These are phyloP conservation scores for Datisca glomerata DNA, from an alignment of 306 rosid genomes.

Conservation along the genomic window DNA sequence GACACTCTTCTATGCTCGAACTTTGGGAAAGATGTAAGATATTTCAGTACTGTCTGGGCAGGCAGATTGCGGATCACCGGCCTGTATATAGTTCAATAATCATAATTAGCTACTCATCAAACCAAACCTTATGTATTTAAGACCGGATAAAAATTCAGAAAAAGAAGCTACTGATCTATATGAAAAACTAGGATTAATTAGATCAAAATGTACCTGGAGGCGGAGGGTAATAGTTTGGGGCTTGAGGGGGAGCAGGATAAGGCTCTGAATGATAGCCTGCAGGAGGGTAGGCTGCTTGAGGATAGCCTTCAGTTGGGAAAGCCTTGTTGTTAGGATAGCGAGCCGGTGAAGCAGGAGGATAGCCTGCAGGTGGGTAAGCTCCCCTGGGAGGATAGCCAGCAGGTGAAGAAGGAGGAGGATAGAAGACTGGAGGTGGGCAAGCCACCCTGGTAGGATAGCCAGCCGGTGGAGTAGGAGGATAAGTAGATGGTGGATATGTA, in stretches of 20 bases:
- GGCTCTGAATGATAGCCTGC: not conserved
- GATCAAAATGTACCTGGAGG: slow-evolving; percentile 4
- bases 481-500: no score
- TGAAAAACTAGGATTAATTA: no score
- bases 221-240: not conserved
- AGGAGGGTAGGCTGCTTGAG: not conserved
- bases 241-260: not conserved
- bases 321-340: not conserved
- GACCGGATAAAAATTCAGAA: no score
- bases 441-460: no score
- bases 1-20: not conserved
- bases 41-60: not conserved
- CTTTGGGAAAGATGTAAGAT: no score
- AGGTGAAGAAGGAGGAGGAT: no score
- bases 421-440: no score
- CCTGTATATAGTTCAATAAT: not conserved
- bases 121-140: no score
- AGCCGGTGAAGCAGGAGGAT: not conserved
- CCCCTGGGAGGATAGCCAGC: not conserved
- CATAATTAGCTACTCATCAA: not conserved
- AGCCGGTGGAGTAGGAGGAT: no score
- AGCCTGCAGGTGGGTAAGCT: not conserved
- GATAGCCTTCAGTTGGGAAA: not conserved
- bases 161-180: no score
- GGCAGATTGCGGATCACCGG: not conserved